phyloP scores from a whole-genome alignment of 2,329 filamentous ascomycete genomes.

The Apiospora phragmitis region DNA sequence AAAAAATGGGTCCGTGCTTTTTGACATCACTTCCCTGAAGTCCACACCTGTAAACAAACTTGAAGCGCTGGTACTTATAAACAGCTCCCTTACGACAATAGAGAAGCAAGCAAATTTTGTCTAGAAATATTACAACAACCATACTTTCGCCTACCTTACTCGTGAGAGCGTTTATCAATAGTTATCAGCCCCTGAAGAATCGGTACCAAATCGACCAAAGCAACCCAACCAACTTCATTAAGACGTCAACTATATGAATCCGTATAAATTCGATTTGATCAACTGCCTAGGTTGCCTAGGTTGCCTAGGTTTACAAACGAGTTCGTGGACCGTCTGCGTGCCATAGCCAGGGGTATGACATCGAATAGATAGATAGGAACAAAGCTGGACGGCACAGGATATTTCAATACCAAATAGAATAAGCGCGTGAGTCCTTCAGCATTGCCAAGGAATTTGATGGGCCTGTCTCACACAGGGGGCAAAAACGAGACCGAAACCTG shows the following conservation, averaged over 20 bases:
- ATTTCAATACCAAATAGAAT: neutral
- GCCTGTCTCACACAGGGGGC: neutral
- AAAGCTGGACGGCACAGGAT: neutral
- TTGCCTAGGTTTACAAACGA: neutral
- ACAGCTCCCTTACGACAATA: too few relatives aligned
- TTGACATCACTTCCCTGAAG: constrained; percentile 1
- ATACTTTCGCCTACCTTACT: too few relatives aligned
- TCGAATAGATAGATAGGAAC: neutral
- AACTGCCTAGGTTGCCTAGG: neutral
- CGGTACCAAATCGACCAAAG: too few relatives aligned
- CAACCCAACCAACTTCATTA: too few relatives aligned
- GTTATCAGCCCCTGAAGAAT: too few relatives aligned
- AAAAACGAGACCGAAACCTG: neutral
- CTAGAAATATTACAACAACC: too few relatives aligned
- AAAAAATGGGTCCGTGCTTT: neutral
- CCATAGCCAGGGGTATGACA: neutral
- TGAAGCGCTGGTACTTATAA: too few relatives aligned
- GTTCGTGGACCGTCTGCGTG: neutral
- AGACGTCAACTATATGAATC: too few relatives aligned
- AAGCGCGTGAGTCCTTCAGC: neutral
- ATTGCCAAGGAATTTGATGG: neutral
- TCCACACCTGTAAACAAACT: too few relatives aligned
- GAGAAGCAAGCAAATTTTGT: too few relatives aligned
- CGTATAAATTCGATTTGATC: too few relatives aligned
- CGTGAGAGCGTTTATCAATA: too few relatives aligned